Base-by-base conservation (phyloP, 805 yeast species). In the Kodamaea nitidulidarum region DNA sequence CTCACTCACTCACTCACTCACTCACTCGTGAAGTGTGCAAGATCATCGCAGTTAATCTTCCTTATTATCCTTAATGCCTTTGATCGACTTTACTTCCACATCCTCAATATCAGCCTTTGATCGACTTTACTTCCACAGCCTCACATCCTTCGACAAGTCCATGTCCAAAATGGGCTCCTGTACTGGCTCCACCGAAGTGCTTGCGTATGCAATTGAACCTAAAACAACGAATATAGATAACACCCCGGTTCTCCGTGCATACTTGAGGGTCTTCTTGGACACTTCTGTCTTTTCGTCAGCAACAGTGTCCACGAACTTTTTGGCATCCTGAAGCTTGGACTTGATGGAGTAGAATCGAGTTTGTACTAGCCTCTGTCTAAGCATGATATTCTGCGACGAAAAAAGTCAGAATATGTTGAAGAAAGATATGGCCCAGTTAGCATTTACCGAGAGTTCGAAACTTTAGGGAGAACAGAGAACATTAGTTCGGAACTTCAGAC, bases 221-320 rank as follows among this genome's bases (percentile, higher is more conserved):
- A 64, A 31, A 3, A 58, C 62, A 6, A 55, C 48, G 10, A 59
- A 41, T 5, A 55, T 45, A 1, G 68, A 59, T 15, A 45, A 40
- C 4, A 49, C 55, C 2, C 70, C 70, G 2, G 49, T 40, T 29
- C 39, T 45, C 9, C 61, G 52, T 33, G 56, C 41, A 17, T 40
- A 44, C 39, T 44, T 51, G 38, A 67, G 41, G 4, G 63, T 56
- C 16, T 45, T 51, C 36, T 55, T 48, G 3, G 69, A 56, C 32
- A 56, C 67, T 28, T 38, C 40, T 3, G 66, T 47, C 21, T 54
- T 55, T 35, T 64, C 71, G 35, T 60, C 62, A 4, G 63, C 67
- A 14, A 67, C 53, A 29, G 51, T 53, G 38, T 62, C 55, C 14
- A 65, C 45, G 27, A 47, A 43, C 32, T 43, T 39, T 40, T 62